phyloP scores from a whole-genome alignment of 2,329 filamentous ascomycete species.

The Aspergillus sp. region DNA sequence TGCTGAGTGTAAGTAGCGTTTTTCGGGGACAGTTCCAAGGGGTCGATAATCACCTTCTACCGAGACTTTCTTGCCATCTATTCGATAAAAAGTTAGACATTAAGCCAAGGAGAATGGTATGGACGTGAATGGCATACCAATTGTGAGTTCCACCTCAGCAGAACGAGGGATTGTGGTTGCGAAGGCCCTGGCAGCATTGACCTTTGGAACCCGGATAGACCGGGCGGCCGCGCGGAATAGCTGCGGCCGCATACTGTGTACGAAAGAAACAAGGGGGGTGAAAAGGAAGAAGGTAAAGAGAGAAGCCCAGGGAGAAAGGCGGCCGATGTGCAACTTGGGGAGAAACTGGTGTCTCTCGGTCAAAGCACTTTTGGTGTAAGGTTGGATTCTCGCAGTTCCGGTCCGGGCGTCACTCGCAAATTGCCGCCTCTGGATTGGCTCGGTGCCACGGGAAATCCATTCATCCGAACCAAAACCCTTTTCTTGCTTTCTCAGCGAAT shows the following conservation, averaged over 20 bases:
- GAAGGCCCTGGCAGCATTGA: constrained; percentile 73
- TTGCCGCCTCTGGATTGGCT: constrained; percentile 40
- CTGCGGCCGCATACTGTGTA: constrained; percentile 62
- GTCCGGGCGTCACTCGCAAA: constrained; percentile 36
- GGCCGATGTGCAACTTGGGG: constrained; percentile 24
- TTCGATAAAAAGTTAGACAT: constrained; percentile 35
- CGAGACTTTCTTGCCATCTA: constrained; percentile 97
- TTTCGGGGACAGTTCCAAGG: constrained; percentile 5
- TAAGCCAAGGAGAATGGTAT: constrained; percentile 50
- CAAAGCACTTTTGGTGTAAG: constrained; percentile 29
- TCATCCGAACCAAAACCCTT: constrained; percentile 26
- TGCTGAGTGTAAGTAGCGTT: constrained; percentile 24
- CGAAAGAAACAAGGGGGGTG: neutral
- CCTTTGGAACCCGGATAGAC: constrained; percentile 52
- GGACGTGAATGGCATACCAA: constrained; percentile 61
- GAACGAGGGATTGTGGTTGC: constrained; percentile 73
- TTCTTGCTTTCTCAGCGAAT: constrained; percentile 19
- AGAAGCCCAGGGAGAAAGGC: constrained; percentile 14
- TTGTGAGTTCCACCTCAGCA: constrained; percentile 94
- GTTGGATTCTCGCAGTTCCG: constrained; percentile 32
- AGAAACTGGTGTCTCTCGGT: constrained; percentile 19
- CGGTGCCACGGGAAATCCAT: constrained; percentile 30
- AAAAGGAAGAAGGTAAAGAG: neutral
- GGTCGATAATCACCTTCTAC: constrained; percentile 72
- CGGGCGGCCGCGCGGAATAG: constrained; percentile 62